Conservation (phyloP, 805 yeast genomes). For the Suhomyces emberorum region DNA sequence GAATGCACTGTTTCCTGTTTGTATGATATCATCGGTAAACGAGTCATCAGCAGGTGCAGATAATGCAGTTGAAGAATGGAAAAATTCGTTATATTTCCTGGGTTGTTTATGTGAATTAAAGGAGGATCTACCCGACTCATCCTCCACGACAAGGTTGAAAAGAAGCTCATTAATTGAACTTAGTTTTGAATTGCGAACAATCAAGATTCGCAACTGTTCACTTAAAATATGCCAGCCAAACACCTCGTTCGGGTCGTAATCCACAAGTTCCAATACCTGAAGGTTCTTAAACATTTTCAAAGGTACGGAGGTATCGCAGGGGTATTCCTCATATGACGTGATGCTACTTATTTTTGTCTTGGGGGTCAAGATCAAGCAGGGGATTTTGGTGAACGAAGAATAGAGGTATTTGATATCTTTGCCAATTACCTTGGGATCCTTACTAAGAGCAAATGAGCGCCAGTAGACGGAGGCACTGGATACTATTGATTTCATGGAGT, state of each 20-base stretch:
- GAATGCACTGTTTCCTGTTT: constrained; percentile 19
- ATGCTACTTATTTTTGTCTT: constrained; percentile 57
- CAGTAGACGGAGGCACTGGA: constrained; percentile 41
- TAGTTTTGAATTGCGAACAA: constrained; percentile 49
- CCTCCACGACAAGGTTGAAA: constrained; percentile 52
- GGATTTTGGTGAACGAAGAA: constrained; percentile 62
- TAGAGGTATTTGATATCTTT: constrained; percentile 56
- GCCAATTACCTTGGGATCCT: constrained; percentile 43
- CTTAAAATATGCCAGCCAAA: constrained; percentile 63
- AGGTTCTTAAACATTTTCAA: constrained; percentile 58
- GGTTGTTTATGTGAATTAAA: constrained; percentile 25
- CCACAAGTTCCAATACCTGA: constrained; percentile 57
- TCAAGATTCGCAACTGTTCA: constrained; percentile 52
- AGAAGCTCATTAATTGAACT: constrained; percentile 52
- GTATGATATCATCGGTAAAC: constrained; percentile 7
- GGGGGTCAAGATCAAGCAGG: constrained; percentile 59
- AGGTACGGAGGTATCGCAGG: constrained; percentile 69
- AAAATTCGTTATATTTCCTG: constrained; percentile 12
- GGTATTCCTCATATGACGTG: constrained; percentile 64
- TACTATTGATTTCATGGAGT: constrained; percentile 52
- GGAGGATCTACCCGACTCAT: constrained; percentile 40
- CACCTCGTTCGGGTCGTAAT: constrained; percentile 60
- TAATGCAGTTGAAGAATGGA: constrained; percentile 1
- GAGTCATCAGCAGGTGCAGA: constrained; percentile 9
- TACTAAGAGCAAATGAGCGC: constrained; percentile 32